Percentiles rank a stretch among this genome's conserved stretches.
These are phyloP conservation scores for Ceratocystis albifundus DNA, from an alignment of 2,329 filamentous ascomycete species.

Conservation along the genomic window DNA sequence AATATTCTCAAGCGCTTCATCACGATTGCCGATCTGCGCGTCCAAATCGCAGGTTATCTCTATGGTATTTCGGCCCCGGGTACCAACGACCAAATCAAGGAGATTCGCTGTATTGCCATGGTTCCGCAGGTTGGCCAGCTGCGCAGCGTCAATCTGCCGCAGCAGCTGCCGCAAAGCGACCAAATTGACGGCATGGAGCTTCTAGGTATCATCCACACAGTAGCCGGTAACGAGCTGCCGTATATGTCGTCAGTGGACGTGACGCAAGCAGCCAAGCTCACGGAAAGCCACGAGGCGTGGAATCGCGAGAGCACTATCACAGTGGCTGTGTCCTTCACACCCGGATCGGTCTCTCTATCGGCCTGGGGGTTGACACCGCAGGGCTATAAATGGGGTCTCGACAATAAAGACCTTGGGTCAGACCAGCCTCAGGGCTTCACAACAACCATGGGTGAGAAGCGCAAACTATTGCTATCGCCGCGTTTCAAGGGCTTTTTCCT, in stretches of 20 bases:
- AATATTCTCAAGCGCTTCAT: slow-evolving; percentile 98
- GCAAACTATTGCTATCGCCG: slow-evolving; percentile 83
- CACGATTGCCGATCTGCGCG: slow-evolving; percentile 87
- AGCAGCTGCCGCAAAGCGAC: slow-evolving; percentile 83
- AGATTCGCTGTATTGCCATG: slow-evolving; percentile 93
- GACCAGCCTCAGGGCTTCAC: slow-evolving; percentile 92
- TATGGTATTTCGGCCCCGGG: slow-evolving; percentile 88
- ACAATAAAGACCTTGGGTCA: slow-evolving; percentile 85
- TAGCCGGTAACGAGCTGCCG: slow-evolving; percentile 84
- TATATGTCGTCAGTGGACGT: slow-evolving; percentile 96
- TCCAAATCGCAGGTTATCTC: slow-evolving; percentile 91
- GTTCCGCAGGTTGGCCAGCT: slow-evolving; percentile 91
- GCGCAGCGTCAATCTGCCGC: slow-evolving; percentile 80
- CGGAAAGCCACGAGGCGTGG: slow-evolving; percentile 66
- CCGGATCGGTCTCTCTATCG: slow-evolving; percentile 85
- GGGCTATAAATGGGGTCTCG: slow-evolving; percentile 92
- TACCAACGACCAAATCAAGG: slow-evolving; percentile 95
- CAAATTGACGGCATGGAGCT: slow-evolving; percentile 79
- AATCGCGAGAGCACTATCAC: slow-evolving; percentile 83
- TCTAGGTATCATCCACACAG: slow-evolving; percentile 87
- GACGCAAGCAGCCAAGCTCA: slow-evolving; percentile 81
- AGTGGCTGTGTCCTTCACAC: slow-evolving; percentile 92
- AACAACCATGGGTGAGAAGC: slow-evolving; percentile 86
- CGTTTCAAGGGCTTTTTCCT: slow-evolving; percentile 94
- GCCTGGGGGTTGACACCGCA: slow-evolving; percentile 86